Evolutionary conservation across 108 stramenopile genomes (phyloP).

Genomic region (Stephanodiscus triporus): DNA sequence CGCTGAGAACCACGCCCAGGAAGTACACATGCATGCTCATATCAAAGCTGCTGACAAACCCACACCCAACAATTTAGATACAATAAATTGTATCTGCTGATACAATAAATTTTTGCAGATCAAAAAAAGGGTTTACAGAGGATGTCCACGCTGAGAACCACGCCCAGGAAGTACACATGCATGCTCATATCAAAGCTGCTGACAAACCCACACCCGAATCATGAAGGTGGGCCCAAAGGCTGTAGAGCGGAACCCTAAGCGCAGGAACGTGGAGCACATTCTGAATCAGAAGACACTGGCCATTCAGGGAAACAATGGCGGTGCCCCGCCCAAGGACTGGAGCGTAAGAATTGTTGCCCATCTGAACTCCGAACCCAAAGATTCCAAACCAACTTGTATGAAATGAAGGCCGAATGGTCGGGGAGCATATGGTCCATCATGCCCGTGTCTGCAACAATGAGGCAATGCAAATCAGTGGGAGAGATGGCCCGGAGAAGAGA

Average conservation of each 20-base stretch:
- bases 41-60: neutral
- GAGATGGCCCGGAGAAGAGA: neutral
- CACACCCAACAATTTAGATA: too few species aligned
- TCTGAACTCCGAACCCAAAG: neutral
- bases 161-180: neutral
- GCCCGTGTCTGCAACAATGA: constrained; percentile 6
- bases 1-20: neutral
- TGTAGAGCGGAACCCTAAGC: constrained; percentile 9
- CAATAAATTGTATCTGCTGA: too few species aligned
- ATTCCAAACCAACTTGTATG: neutral
- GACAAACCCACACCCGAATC: constrained; percentile 1
- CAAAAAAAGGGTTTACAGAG: too few species aligned
- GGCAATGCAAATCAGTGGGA: neutral
- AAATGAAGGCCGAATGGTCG: constrained; percentile 11
- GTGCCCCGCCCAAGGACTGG: constrained; percentile 6
- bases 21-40: neutral
- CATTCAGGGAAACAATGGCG: constrained; percentile 1
- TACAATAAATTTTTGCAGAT: too few species aligned
- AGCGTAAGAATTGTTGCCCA: constrained; percentile 13
- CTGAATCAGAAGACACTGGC: neutral
- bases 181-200: neutral
- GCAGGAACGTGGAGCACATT: constrained; percentile 15
- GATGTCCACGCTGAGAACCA: neutral
- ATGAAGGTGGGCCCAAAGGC: constrained; percentile 9
- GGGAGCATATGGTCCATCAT: constrained; percentile 4